Evolutionary conservation across 805 yeast genomes (phyloP), one percentile per base, ranked within the genome.

Genomic region (Suhomyces sp.): DNA sequence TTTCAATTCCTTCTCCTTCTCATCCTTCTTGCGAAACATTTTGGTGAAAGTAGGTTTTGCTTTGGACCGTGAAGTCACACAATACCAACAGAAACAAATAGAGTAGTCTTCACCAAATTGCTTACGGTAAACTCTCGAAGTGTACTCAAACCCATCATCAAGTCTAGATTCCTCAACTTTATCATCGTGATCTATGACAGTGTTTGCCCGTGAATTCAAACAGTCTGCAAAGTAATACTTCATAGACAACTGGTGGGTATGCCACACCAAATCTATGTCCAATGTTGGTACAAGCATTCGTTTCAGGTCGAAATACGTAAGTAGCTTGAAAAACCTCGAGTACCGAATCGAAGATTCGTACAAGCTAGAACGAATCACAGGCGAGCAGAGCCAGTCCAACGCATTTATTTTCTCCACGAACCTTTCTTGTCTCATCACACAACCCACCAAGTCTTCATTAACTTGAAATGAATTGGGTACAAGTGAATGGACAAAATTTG

Each of bases 201-300:
- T 19, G 17, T 43, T 20, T 6, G 43, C 37, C 12, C 33, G 52
- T 7, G 53, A 24, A 0, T 9, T 15, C 15, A 37, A 33, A 46
- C 61, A 56, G 19, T 53, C 54, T 9, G 21, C 24, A 37, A 59
- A 54, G 47, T 65, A 63, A 29, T 49, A 40, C 43, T 45, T 46
- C 50, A 54, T 49, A 8, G 56, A 39, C 17, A 65, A 54, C 41
- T 61, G 66, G 46, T 66, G 68, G 3, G 70, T 66, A 40, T 60
- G 67, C 70, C 70, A 65, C 3, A 64, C 43, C 44, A 66, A 53
- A 39, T 65, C 68, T 24, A 66, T 64, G 41, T 66, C 69, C 44
- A 66, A 52, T 4, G 68, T 63, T 0, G 70, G 69, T 1, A 64
- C 63, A 13, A 57, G 43, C 51, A 48, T 54, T 9, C 43, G 31